Percentiles rank a stretch among this genome's conserved stretches.
Evolutionary conservation across 1,284 basidiomycete species (phyloP).

Genomic region (Pyrrhoderma lamaoense): DNA sequence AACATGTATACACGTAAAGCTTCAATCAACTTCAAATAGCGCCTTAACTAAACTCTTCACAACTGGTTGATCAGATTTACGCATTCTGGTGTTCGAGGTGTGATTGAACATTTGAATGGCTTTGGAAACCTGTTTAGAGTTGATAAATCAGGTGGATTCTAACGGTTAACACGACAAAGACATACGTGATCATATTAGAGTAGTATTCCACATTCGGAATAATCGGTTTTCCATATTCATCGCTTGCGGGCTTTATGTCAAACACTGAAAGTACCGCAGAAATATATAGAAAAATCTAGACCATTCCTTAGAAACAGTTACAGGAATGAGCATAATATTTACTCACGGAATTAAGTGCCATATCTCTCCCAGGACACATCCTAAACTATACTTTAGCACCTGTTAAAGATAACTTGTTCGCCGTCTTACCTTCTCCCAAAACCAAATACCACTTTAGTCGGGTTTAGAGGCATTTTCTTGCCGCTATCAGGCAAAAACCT

Average conservation of each 20-base stretch:
- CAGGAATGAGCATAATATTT: no score
- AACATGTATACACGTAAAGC: no score
- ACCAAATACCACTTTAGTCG: not conserved
- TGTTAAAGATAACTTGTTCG: not conserved
- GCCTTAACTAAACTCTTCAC: no score
- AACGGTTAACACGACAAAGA: not conserved
- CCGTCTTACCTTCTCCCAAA: not conserved
- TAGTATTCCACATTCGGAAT: not conserved
- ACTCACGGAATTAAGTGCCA: not conserved
- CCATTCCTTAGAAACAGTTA: no score
- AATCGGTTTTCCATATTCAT: not conserved
- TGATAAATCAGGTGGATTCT: not conserved
- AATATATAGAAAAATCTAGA: not conserved
- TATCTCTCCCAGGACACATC: not conserved
- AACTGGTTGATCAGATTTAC: no score
- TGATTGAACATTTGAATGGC: constrained; percentile 3
- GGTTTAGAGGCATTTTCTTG: not conserved
- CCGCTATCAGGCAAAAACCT: constrained; percentile 9
- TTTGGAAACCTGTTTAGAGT: not conserved
- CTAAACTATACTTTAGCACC: not conserved
- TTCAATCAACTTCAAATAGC: no score
- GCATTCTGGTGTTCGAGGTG: no score
- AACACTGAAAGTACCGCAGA: not conserved
- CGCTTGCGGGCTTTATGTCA: not conserved
- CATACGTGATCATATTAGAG: not conserved